Evolutionary conservation across 495 filamentous ascomycete species (phyloP).

Genomic region (Penicillium malachiteum): DNA sequence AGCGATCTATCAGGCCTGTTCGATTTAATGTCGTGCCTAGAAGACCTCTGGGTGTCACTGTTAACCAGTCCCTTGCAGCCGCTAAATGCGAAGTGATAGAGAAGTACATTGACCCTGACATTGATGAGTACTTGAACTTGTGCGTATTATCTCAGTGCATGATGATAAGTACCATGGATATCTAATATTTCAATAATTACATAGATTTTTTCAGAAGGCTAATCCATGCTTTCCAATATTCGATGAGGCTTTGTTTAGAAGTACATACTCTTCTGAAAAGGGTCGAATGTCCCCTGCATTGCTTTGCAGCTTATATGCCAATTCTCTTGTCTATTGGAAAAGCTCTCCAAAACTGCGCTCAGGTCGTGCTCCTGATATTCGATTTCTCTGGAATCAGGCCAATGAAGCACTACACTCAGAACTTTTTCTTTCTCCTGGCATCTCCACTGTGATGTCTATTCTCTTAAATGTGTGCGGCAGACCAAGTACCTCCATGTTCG

Average conservation of each 20-base stretch:
- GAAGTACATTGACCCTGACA: constrained; percentile 34
- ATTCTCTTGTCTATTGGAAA: constrained; percentile 32
- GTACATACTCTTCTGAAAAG: constrained; percentile 19
- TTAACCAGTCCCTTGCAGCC: constrained; percentile 27
- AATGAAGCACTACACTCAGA: constrained; percentile 35
- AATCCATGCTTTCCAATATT: constrained; percentile 42
- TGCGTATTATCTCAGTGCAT: constrained; percentile 11
- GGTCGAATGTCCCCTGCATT: constrained; percentile 34
- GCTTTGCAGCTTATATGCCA: constrained; percentile 36
- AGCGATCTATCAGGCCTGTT: constrained; percentile 52
- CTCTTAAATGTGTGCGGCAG: constrained; percentile 36
- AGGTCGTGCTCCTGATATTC: constrained; percentile 28
- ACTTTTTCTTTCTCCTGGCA: constrained; percentile 31
- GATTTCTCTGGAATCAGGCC: constrained; percentile 38
- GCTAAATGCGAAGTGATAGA: constrained; percentile 39
- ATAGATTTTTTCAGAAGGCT: constrained; percentile 36
- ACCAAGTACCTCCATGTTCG: constrained; percentile 37
- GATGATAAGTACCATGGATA: too few relatives aligned
- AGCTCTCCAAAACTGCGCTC: constrained; percentile 13
- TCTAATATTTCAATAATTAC: not conserved
- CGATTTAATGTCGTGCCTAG: constrained; percentile 59
- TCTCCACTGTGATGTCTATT: constrained; percentile 33
- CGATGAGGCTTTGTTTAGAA: constrained; percentile 30
- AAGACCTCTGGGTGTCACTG: constrained; percentile 24
- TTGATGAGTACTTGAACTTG: constrained; percentile 32